phyloP scores from a whole-genome alignment of 208 protist species.

The Tritrichomonas foetus region DNA sequence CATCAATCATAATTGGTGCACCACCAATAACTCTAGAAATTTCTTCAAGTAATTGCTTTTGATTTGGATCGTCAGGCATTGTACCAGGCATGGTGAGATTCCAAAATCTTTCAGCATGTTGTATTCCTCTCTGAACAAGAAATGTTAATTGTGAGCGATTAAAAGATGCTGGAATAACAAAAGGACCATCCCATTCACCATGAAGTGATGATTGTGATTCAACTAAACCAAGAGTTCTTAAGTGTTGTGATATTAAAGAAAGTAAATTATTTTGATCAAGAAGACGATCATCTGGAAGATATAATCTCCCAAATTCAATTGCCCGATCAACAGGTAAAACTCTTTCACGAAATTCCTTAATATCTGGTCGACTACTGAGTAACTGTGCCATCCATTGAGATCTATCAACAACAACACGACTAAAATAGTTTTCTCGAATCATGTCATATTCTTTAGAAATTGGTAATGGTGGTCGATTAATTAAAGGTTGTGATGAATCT shows the following conservation, averaged over 20 bases:
- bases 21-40: neutral
- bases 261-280: neutral
- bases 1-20: neutral
- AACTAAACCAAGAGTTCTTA: neutral
- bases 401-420: neutral
- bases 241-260: neutral
- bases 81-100: neutral
- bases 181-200: neutral
- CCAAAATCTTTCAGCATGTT: conserved; percentile 1
- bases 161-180: neutral
- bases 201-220: neutral
- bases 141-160: neutral
- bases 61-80: neutral
- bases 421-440: conserved; percentile 13
- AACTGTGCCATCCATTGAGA: neutral
- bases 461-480: too few relatives aligned
- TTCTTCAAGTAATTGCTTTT: neutral
- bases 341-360: neutral
- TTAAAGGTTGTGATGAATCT: too few relatives aligned
- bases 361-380: neutral
- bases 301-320: neutral
- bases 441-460: conserved; percentile 23
- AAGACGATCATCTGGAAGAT: conserved; percentile 19
- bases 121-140: neutral
- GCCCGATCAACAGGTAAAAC: conserved; percentile 22